These are phyloP conservation scores for Wickerhamomyces chaumierensis DNA, from an alignment of 805 yeast species.

Conservation along the genomic window DNA sequence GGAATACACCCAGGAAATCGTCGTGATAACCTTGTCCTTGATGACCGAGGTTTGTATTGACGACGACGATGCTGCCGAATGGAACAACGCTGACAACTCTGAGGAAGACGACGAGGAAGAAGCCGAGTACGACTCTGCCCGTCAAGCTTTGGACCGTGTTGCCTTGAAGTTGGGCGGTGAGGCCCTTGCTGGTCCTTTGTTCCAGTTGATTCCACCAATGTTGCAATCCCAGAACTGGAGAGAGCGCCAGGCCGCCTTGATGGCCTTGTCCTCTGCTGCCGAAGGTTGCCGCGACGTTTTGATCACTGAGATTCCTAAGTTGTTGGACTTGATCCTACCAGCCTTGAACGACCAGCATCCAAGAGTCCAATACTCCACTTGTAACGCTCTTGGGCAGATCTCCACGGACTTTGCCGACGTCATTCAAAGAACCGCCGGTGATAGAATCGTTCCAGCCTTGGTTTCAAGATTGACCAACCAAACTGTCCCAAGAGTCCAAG, in stretches of 20 bases:
- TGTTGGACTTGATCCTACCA: conserved; percentile 79
- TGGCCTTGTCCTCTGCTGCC: conserved; percentile 95
- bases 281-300: conserved; percentile 93
- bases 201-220: conserved; percentile 81
- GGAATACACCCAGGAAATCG: conserved; percentile 59
- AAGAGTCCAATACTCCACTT: conserved; percentile 94
- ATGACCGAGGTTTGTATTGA: conserved; percentile 88
- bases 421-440: conserved; percentile 74
- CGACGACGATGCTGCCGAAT: conserved; percentile 81
- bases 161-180: conserved; percentile 77
- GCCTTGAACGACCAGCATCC: conserved; percentile 79
- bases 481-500: conserved; percentile 85
- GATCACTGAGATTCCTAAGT: conserved; percentile 68
- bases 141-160: conserved; percentile 89
- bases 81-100: conserved; percentile 72
- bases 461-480: conserved; percentile 65
- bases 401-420: conserved; percentile 91
- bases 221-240: conserved; percentile 72
- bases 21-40: conserved; percentile 64
- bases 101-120: conserved; percentile 71
- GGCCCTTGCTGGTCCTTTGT: conserved; percentile 73
- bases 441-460: conserved; percentile 74
- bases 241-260: conserved; percentile 90
- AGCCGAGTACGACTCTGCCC: conserved; percentile 79
- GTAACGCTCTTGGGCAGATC: conserved; percentile 94